Conservation (phyloP, 345 rosid genomes). For the Cardamine chenopodiifolia region DNA sequence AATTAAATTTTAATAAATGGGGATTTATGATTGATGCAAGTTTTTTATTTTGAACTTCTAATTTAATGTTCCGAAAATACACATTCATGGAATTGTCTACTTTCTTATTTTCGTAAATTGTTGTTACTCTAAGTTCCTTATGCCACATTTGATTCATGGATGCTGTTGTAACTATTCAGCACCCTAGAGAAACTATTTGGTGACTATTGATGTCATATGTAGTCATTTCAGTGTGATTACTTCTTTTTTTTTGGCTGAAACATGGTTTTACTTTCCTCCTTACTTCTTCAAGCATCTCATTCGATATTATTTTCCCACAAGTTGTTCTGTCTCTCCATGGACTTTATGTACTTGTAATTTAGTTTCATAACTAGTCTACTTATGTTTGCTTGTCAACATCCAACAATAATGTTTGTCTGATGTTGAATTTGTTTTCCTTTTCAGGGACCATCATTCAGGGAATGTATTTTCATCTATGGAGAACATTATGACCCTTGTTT, state of each 20-base stretch:
- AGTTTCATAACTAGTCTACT: slow-evolving; percentile 1
- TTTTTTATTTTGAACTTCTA: neutral
- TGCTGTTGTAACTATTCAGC: neutral
- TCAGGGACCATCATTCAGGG: slow-evolving; percentile 78
- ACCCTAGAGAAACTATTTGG: neutral
- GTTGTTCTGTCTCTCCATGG: neutral
- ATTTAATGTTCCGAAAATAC: neutral
- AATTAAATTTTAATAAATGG: neutral
- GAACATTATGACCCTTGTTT: slow-evolving; percentile 83
- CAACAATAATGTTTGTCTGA: neutral
- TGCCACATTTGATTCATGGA: slow-evolving; percentile 9
- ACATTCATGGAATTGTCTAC: slow-evolving; percentile 5
- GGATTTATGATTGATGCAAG: neutral
- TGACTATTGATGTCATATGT: slow-evolving; percentile 6
- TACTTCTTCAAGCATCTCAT: neutral
- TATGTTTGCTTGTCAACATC: slow-evolving; percentile 12
- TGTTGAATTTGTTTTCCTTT: slow-evolving; percentile 28
- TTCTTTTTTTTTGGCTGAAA: neutral
- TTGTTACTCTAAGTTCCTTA: neutral
- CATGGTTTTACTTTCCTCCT: slow-evolving; percentile 22
- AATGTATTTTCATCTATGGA: slow-evolving; percentile 80
- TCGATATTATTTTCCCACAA: neutral
- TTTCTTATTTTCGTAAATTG: slow-evolving; percentile 11
- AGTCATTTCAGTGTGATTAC: neutral
- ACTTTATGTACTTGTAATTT: neutral